phyloP scores from a whole-genome alignment of 139 green algal genomes.

The Deuterostichococcus epilithicus region DNA sequence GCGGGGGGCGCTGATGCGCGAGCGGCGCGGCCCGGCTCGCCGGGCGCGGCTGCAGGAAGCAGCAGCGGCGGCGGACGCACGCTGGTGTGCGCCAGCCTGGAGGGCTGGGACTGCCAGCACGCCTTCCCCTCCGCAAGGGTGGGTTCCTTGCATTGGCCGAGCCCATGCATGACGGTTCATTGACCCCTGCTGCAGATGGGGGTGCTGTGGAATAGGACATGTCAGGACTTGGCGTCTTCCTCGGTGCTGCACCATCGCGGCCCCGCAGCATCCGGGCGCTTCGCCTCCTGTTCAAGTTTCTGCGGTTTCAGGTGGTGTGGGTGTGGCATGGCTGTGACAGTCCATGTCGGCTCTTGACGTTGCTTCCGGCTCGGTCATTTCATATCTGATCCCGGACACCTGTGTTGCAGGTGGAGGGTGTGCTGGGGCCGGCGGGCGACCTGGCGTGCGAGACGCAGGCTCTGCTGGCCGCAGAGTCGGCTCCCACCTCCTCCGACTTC shows the following conservation, averaged over 20 bases:
- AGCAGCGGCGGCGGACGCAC: slow-evolving; percentile 21
- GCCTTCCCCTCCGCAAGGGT: slow-evolving; percentile 34
- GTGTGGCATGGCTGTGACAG: no score
- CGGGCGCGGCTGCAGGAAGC: not conserved
- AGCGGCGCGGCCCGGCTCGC: slow-evolving; percentile 15
- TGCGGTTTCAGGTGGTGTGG: no score
- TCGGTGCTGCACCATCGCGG: no score
- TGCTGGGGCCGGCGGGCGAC: slow-evolving; percentile 13
- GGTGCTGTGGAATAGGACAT: no score
- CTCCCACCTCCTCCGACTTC: not conserved
- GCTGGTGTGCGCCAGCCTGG: slow-evolving; percentile 32
- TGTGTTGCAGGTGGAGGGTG: slow-evolving; percentile 45
- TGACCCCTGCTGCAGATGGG: no score
- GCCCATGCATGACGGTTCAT: no score
- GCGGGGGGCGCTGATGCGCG: slow-evolving; percentile 15
- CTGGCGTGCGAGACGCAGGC: slow-evolving; percentile 30
- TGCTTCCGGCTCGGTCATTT: no score
- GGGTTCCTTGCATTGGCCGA: not conserved
- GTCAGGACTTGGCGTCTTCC: no score
- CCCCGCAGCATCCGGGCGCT: no score
- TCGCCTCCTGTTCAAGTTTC: no score
- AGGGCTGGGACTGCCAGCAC: slow-evolving; percentile 22
- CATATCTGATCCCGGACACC: no score
- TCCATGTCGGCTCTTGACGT: no score
- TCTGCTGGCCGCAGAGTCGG: slow-evolving; percentile 20